A percentile compares a stretch with the other conserved stretches of the same genome.
Evolutionary conservation across 352 stramenopile genomes (phyloP).

Genomic region (Pythium coloratum): DNA sequence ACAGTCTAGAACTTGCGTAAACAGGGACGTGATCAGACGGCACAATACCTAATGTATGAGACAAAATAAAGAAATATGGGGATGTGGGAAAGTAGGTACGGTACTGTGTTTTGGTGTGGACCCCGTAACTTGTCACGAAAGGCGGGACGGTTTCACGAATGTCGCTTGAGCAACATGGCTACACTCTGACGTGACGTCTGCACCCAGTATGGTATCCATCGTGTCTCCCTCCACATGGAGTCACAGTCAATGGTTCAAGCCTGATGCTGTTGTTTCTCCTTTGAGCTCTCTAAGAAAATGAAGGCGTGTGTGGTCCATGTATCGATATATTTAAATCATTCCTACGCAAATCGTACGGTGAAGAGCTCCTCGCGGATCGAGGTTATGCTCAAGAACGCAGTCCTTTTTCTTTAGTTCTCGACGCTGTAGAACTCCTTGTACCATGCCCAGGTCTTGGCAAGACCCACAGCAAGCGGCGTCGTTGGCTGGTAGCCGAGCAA

Average conservation of each 20-base stretch:
- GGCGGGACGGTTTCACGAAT: not conserved
- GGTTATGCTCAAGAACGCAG: too few relatives aligned
- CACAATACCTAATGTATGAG: not conserved
- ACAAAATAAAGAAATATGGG: not conserved
- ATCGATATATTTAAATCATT: slow-evolving; percentile 23
- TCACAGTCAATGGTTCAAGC: too few relatives aligned
- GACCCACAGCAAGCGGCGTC: slow-evolving; percentile 92
- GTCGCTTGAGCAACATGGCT: not conserved
- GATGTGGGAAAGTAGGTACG: not conserved
- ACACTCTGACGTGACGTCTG: slow-evolving; percentile 1
- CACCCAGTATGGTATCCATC: not conserved
- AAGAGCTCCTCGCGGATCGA: not conserved
- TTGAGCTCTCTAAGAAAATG: not conserved
- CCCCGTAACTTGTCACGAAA: not conserved
- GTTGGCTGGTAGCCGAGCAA: slow-evolving; percentile 95
- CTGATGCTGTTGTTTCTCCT: too few relatives aligned
- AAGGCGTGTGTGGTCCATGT: not conserved
- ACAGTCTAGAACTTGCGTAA: slow-evolving; percentile 32
- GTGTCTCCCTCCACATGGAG: too few relatives aligned
- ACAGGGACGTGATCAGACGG: not conserved
- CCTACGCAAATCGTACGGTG: slow-evolving; percentile 10
- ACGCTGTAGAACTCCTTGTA: slow-evolving; percentile 78
- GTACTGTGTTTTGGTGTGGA: slow-evolving; percentile 1
- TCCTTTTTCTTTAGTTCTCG: slow-evolving; percentile 10
- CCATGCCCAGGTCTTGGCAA: slow-evolving; percentile 93